These are phyloP conservation scores for Citrus glauca DNA, from an alignment of 345 rosid species.

Conservation along the genomic window DNA sequence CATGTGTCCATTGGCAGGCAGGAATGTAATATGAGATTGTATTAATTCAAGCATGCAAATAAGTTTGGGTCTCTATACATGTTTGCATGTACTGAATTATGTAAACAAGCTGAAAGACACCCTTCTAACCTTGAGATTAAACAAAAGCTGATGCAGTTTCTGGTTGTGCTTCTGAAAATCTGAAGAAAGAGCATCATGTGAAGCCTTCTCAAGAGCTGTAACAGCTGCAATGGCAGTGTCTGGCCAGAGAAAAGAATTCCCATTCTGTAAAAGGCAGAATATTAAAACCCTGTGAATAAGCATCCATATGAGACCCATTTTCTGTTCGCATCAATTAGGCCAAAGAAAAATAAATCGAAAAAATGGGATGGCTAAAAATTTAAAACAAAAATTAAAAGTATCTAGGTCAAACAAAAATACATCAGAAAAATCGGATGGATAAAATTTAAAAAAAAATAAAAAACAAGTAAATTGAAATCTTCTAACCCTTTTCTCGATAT, in stretches of 20 bases:
- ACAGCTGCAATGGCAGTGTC: slow-evolving; percentile 78
- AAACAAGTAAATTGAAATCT: slow-evolving; percentile 28
- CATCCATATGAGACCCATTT: slow-evolving; percentile 10
- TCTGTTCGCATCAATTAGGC: background rate
- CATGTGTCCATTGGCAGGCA: background rate
- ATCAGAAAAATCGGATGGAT: background rate
- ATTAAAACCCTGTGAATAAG: background rate
- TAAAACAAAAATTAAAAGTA: too few species aligned
- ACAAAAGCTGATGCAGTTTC: slow-evolving; percentile 70
- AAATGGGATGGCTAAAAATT: background rate
- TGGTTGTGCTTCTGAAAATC: slow-evolving; percentile 90
- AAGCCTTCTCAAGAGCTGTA: slow-evolving; percentile 76
- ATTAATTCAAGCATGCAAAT: background rate
- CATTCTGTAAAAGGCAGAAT: slow-evolving; percentile 36
- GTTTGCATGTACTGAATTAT: background rate
- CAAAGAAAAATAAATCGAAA: background rate
- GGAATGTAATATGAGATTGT: background rate
- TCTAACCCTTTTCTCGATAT: slow-evolving; percentile 40
- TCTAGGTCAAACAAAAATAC: too few species aligned
- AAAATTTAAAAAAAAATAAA: background rate
- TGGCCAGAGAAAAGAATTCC: slow-evolving; percentile 67
- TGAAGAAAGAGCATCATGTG: slow-evolving; percentile 58
- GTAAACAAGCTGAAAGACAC: background rate
- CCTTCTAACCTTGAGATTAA: slow-evolving; percentile 76
- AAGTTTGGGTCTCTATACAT: too few species aligned